Conservation (phyloP, 352 stramenopile species). For the Pythium aristosporum region DNA sequence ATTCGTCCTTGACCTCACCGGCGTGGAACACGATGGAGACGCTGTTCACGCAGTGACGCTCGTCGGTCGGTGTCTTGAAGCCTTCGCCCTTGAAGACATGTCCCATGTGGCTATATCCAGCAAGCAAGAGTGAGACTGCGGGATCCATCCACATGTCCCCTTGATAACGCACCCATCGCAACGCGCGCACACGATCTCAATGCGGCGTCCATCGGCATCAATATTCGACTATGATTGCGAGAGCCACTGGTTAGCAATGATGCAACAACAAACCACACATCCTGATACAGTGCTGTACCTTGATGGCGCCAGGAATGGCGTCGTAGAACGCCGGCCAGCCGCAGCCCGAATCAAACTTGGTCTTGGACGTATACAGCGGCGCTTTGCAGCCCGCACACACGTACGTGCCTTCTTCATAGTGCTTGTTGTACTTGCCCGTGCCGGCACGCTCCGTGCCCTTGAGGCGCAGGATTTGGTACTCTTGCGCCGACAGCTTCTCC, state of each 20-base stretch:
- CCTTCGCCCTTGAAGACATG: constrained; percentile 91
- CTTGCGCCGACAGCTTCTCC: constrained; percentile 61
- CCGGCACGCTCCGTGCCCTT: constrained; percentile 89
- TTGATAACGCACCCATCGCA: constrained; percentile 68
- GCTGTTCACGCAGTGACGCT: constrained; percentile 91
- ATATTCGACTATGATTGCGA: constrained; percentile 43
- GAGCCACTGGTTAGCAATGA: neutral
- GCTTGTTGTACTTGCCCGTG: constrained; percentile 90
- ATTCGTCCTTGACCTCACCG: constrained; percentile 43
- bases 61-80: constrained; percentile 85
- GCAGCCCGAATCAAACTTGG: constrained; percentile 91
- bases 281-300: constrained; percentile 31
- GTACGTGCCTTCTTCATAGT: constrained; percentile 84
- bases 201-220: constrained; percentile 71
- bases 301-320: constrained; percentile 85
- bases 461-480: constrained; percentile 87
- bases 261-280: neutral
- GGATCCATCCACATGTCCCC: neutral
- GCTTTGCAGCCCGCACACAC: constrained; percentile 86
- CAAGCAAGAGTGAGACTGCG: neutral
- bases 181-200: constrained; percentile 88
- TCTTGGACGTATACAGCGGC: constrained; percentile 84
- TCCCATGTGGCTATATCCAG: constrained; percentile 74
- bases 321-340: constrained; percentile 92
- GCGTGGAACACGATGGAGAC: constrained; percentile 85